Base-by-base conservation (phyloP, 2,329 filamentous ascomycete species). In the Hymenoscyphus fructigenus region DNA sequence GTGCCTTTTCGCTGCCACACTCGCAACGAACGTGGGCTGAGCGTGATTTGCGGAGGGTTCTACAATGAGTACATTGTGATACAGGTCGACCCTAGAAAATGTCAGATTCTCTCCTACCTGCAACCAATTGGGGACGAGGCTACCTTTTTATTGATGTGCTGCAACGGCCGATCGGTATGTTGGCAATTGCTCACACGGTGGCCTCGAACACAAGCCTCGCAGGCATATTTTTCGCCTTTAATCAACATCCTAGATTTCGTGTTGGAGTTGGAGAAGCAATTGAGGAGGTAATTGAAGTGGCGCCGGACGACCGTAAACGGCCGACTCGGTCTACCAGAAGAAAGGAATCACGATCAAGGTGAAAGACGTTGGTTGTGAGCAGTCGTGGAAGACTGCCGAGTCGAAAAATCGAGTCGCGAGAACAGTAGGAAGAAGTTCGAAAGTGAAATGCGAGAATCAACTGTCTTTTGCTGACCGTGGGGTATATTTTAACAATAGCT, bases 141-240 rank as follows among this genome's bases (percentile, higher is more conserved):
- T 70, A 75, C 74, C 71, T 98, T 98, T 79, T 96, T 97, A 80
- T 96, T 96, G 82, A 97, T 96, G 78, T 96, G 92, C 76, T 92
- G 90, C 70, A 98, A 86, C 70, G 91, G 91, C 72, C 94, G 92
- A 79, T 97, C 95, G 78, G 88, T 86, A 80, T 99, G 95, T 79
- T 94, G 92, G 84, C 95, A 99, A 78, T 95, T 97, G 89, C 93
- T 98, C 77, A 99, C 95, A 78, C 95, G 92, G 83, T 99, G 95
- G 77, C 95, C 95, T 80, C 95, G 91, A 78, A 99, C 93, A 82
- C 95, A 99, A 56, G 75, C 75, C 66, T 96, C 92, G 84, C 94
- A 98, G 80, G 94, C 94, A 83, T 88, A 98, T 84, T 98, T 98
- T 83, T 97, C 92, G 79, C 94, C 94, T 84, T 97, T 89, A 79